Evolutionary conservation across 225 moss, liverwort and hornwort genomes (phyloP), one percentile per base, ranked within the genome.

Genomic region (Physcomitrium patens): DNA sequence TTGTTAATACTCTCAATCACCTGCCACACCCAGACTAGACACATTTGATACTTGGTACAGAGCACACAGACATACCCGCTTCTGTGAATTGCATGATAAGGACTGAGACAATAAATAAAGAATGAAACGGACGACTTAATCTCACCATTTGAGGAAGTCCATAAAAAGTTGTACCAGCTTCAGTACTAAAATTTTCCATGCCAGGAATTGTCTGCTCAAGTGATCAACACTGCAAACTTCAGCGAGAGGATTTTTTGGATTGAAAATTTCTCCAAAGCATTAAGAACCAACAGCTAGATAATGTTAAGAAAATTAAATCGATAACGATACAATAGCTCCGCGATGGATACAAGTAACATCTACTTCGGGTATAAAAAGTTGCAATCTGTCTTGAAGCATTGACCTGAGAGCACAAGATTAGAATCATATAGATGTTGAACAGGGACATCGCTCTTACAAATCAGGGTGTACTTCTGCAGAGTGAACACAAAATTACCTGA

Each of bases 1-100:
- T 94, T 96, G 80, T 96, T 94, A 76, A 96, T 96, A 78, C 96
- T 96, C 78, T 96, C 96, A 76, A 96, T 91, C 14, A 91, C 91
- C 91, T 93, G 87, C 57, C 69, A 77, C 48, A 65, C 22, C 67
- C 68, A 8, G 65, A 37, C 51, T 59, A 19, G 46, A 52, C 22
- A 41, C 48, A 27, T 75, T 66, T 43, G 19, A 75, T 10, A 43
- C 10, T 52, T 62, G 5, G 61, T 60, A 69, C 18, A 19, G 23
- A 52, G 31, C 47, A 55, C 54, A 13, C 48, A 63, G 14, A 57
- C 63, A 24, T 22, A 27, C 65, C 10, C 12, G 49, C 42, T 9
- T 51, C 43, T n/a, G 1, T 26, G 56, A 16, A 18, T 55, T 53
- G 50, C 8, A 59, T 31, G 5, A 65, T 43, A 19, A 22, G 50